Conservation (phyloP, 176 grass and related monocot species). For the Oryza rufipogon region DNA sequence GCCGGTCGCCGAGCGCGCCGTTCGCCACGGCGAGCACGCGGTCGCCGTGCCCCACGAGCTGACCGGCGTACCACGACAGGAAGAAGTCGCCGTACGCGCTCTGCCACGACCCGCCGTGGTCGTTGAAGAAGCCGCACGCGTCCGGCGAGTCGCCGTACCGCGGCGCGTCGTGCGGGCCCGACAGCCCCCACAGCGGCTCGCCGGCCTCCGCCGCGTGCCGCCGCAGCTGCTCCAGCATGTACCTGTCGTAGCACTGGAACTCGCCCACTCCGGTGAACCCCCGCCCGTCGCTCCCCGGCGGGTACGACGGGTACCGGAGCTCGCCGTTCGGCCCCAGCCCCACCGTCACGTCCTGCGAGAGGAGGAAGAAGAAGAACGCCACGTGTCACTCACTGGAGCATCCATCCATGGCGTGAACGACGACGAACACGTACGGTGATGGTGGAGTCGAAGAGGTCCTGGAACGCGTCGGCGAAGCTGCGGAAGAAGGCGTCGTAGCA, state of each 20-base stretch:
- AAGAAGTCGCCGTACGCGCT: conserved; percentile 83
- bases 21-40: conserved; percentile 58
- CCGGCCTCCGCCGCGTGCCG: conserved; percentile 44
- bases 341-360: conserved; percentile 66
- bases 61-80: conserved; percentile 85
- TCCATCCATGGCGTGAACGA: not conserved
- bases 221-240: conserved; percentile 64
- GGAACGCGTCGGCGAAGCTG: conserved; percentile 64
- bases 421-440: conserved; percentile 67
- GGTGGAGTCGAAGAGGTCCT: conserved; percentile 65
- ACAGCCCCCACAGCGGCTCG: conserved; percentile 63
- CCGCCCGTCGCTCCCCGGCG: conserved; percentile 35
- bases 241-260: conserved; percentile 94
- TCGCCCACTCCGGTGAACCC: conserved; percentile 74
- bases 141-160: conserved; percentile 60
- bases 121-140: conserved; percentile 64
- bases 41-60: conserved; percentile 70
- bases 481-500: conserved; percentile 71
- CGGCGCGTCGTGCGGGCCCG: conserved; percentile 67
- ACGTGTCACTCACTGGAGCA: not conserved
- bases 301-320: conserved; percentile 88
- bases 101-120: conserved; percentile 72
- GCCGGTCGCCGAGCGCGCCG: conserved; percentile 53
- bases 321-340: conserved; percentile 80
- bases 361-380: not conserved